Evolutionary conservation across 305 asterid species (phyloP), one percentile per base, ranked within the genome.

Genomic region (Rubia tinctorum): DNA sequence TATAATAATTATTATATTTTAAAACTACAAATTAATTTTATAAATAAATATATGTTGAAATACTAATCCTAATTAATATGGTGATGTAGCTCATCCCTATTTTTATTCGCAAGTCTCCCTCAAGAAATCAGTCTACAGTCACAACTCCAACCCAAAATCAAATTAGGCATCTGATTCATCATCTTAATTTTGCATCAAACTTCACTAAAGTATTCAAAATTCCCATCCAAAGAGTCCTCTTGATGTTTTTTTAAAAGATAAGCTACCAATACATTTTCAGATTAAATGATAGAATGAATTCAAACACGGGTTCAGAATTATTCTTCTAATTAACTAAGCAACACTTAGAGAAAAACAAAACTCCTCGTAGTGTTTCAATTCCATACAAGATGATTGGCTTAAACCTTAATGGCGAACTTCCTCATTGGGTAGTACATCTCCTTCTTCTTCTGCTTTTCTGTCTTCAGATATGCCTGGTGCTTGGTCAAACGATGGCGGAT

Each of bases 341-440:
- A 20, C 22, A 43, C 66, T 22, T 45, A 1, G 42, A 76, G 43
- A 14, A 61, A 76, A 76, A 69, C 20, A 47, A 15, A 25, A 30
- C 43, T 63, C 5, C 15, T 15, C 42, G 59, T 3, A 45, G 60
- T 42, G 59, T 72, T 55, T 55, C 13, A 22, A 8, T 49, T 10
- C 45, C 62, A 20, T 20, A 61, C 10, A 44, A 2, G 47, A 15
- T 45, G 3, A 27, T 15, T 45, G 55, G 4, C 55, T 82, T 73
- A 91, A 67, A 85, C 94, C 70, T 88, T 89, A 30, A 82, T 67
- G 4, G 85, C 83, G 62, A 73, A 82, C 68, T 82, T 82, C 72
- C 86, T 82, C 74, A 71, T 1, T 17, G 83, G 83, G 61, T 59
- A 82, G 74, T 76, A 82, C 80, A 74, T 77, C 49, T 77, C 83